Evolutionary conservation across 78 protist species (phyloP), one percentile per base, ranked within the genome.

Genomic region (Dictyostelium capitatum): DNA sequence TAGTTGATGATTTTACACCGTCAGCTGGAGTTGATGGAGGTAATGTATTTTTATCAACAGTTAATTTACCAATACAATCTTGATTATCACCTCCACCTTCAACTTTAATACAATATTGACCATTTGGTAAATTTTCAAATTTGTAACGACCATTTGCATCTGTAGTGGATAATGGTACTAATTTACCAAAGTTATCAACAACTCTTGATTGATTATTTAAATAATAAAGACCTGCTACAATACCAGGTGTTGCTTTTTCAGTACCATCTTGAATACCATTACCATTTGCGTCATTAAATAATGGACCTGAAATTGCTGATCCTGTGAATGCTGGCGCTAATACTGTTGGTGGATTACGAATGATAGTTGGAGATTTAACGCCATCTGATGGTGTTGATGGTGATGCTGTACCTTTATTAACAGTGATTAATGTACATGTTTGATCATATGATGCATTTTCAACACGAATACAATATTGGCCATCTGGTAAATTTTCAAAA

Each of bases 401-500:
- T 23, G 64, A 74, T 46, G 43, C 2, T 3, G 1, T 37, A 37
- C 43, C 43, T 37, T 37, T 37, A 2, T 2, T 37, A 3, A 37
- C 43, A 37, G 43, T 37, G 2, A 37, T 2, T 2, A 2, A 37
- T 37, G 2, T 37, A 37, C 43, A 37, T 3, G 6, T 37, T 3
- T 2, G 6, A 37, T 37, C 43, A 37, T 3, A 37, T 37, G 43
- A 37, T 37, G 43, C 43, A 37, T 37, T 37, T 3, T 37, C 43
- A 37, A 37, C 43, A 37, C 43, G 43, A 37, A 37, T 2, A 37
- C 43, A 37, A 43, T 82, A 82, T 6, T 50, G 46, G 17, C 90
- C 90, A 11, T 19, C 64, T 17, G 79, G 80, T 9, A 82, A 28
- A n/a, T 64, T 41, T 12, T 82, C 90, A 23, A 82, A 82, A 30